Evolutionary conservation across 1,139 yeast genomes (phyloP), one percentile per base, ranked within the genome.

Genomic region (Torulaspora globosa): DNA sequence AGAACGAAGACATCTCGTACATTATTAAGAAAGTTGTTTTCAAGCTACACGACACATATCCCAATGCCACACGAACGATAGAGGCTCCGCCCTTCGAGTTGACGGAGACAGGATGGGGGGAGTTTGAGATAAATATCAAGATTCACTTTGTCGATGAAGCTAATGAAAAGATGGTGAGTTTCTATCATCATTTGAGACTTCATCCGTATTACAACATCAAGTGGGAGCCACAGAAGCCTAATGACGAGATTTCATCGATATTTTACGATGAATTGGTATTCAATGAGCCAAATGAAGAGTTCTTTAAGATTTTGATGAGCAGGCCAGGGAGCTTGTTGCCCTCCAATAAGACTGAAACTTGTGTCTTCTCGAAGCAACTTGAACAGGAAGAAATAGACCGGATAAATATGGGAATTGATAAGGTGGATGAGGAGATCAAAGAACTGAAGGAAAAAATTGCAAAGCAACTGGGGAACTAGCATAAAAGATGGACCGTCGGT

Each of bases 41-140:
- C 72, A 92, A 94, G 64, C 73, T 92, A 31, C 98, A 92, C 65
- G 98, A 92, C 55, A 92, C 98, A 0, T 92, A 92, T 60, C 85
- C 84, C 10, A 86, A 82, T 56, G 80, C 97, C 1, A 80, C 89
- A 14, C 71, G 99, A 48, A 75, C 94, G 1, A 75, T 92, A 6
- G 98, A 92, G 54, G 67, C 74, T 28, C 97, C 97, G 2, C 98
- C 98, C 0, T 92, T 85, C 59, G 95, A 90, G 64, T 90, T 92
- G 11, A 86, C 96, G 1, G 99, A 94, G 62, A 87, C 97, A 0
- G 99, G 99, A 0, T 92, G 99, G 99, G 99, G 99, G 52, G 99
- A 92, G 66, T 92, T 92, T 68, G 99, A 92, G 62, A 85, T 94
- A 52, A 79, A 85, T 33, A 82, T 92, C 47, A 87, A 90, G 65